A percentile compares a stretch with the other conserved stretches of the same genome.
Conservation (phyloP, 257 asterid genomes). For the Handroanthus guayacan region DNA sequence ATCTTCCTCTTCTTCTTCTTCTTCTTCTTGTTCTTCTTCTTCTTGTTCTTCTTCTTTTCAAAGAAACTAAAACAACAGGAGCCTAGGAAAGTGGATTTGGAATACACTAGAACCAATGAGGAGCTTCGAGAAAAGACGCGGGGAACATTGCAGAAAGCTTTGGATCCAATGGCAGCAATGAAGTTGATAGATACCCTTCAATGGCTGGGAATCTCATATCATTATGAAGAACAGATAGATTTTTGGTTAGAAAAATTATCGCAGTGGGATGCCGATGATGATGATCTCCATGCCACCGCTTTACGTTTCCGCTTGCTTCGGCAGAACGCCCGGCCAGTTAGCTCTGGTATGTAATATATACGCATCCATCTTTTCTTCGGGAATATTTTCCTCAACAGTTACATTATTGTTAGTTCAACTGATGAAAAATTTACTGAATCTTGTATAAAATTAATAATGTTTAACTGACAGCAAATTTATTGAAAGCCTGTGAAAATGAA, state of each 20-base stretch:
- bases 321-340: slow-evolving; percentile 8
- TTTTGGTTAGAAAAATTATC: slow-evolving; percentile 23
- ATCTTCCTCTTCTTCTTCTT: no score
- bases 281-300: slow-evolving; percentile 29
- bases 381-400: no score
- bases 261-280: slow-evolving; percentile 19
- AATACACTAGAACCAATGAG: neutral
- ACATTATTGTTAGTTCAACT: no score
- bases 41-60: no score
- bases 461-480: no score
- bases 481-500: no score
- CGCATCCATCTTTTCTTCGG: neutral
- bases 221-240: slow-evolving; percentile 25
- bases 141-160: neutral
- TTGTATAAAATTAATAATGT: no score
- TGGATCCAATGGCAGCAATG: slow-evolving; percentile 30
- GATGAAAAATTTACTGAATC: no score
- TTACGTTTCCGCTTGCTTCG: slow-evolving; percentile 34
- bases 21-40: no score
- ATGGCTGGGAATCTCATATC: slow-evolving; percentile 28
- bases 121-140: slow-evolving; percentile 6
- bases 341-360: slow-evolving; percentile 7
- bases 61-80: neutral
- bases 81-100: neutral
- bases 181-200: slow-evolving; percentile 29